Base-by-base conservation (phyloP, 768 basidiomycete genomes). In the Podaxis mareebaensis region DNA sequence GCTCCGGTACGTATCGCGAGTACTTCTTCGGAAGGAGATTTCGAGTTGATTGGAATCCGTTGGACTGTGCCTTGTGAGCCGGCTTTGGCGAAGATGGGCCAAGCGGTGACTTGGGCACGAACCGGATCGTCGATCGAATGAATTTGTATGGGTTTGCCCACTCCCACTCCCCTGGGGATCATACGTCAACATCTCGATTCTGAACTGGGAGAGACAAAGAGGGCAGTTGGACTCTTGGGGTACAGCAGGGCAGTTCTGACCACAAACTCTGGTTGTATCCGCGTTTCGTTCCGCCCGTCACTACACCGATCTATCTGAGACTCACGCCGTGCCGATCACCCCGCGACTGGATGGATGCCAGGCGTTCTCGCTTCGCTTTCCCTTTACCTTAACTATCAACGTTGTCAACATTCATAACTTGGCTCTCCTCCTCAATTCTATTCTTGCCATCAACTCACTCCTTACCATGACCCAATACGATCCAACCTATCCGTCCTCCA, bases 11-110 rank as follows among this genome's bases (percentile, higher is more conserved):
- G 72, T 72, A 74, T 72, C 69, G 73, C 73, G 70, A 71, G 71
- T 28, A 76, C 76, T 78, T 76, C 73, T 76, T 62, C 75, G 77
- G 76, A 76, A 78, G 76, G 73, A 68, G 78, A 76, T 78, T 82
- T 60, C 77, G 78, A 81, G 73, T 51, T 36, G 78, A 71, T 71
- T 73, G 72, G 75, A 71, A 77, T 76, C 68, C 76, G 70, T 72
- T 72, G 76, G 74, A 76, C 76, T 73, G 78, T 79, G 75, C 78
- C 78, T 78, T 62, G 77, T 76, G 74, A 77, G 74, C 74, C 76
- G 77, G 76, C 67, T 75, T 76, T 75, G 69, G 72, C 13, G 77
- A 75, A 76, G 77, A 75, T 71, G 75, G 74, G 76, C 78, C 75
- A 78, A 76, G 68, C 76, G 77, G 72, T 77, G 76, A 74, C 75